Percentiles rank a stretch among this genome's conserved stretches.
Conservation (phyloP, 805 yeast genomes). For the Tetrapisispora iriomotensis region DNA sequence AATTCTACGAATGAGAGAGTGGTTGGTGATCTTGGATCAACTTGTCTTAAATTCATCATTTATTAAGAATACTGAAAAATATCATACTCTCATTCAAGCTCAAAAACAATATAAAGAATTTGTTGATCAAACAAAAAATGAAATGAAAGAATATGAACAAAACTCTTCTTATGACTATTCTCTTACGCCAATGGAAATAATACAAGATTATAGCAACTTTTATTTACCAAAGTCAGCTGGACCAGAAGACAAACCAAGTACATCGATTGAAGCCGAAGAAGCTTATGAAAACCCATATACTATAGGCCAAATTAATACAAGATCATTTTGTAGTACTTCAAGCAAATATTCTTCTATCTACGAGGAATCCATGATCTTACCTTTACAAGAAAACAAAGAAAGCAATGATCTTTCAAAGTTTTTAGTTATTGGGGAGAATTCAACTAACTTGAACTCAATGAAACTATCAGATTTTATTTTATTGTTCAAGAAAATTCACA, state of each 20-base stretch:
- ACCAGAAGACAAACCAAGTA: not conserved
- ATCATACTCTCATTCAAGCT: not conserved
- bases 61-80: not conserved
- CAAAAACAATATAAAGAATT: conserved; percentile 10
- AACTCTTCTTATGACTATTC: conserved; percentile 16
- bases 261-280: no score
- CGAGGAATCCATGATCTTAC: not conserved
- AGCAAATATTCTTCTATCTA: not conserved
- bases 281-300: not conserved
- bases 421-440: not conserved
- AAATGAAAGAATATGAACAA: conserved; percentile 12
- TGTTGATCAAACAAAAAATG: conserved; percentile 9
- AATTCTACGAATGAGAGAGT: conserved; percentile 22
- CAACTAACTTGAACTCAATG: not conserved
- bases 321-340: not conserved
- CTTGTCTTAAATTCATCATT: not conserved
- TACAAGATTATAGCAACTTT: conserved; percentile 17
- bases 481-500: conserved; percentile 15
- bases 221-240: not conserved
- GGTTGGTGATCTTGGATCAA: conserved; percentile 10
- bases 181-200: conserved; percentile 23
- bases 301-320: no score
- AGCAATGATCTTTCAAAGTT: no score
- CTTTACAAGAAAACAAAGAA: not conserved
- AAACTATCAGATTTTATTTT: conserved; percentile 16